phyloP scores from a whole-genome alignment of 2,329 filamentous ascomycete genomes.

The Phialophora chinensis region DNA sequence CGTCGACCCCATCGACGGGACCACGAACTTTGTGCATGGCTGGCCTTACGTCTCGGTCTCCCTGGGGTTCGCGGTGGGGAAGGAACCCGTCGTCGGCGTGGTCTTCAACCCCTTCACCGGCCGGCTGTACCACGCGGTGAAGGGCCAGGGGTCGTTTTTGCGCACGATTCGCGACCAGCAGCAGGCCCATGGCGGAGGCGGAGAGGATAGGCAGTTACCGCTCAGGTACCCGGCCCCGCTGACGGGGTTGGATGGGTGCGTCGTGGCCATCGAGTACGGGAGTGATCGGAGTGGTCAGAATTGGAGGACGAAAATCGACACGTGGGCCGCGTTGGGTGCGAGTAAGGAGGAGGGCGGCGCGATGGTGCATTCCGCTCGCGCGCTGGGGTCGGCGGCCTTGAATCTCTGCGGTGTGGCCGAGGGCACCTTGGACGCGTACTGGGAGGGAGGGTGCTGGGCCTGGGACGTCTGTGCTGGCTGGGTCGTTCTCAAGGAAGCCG shows the following conservation, averaged over 20 bases:
- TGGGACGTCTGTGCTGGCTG: conserved; percentile 71
- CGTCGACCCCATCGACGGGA: conserved; percentile 69
- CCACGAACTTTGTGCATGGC: conserved; percentile 69
- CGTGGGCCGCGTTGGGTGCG: conserved; percentile 57
- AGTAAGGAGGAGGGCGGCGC: conserved; percentile 62
- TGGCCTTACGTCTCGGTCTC: conserved; percentile 65
- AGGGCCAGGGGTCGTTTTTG: conserved; percentile 60
- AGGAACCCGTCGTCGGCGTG: conserved; percentile 61
- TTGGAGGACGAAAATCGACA: conserved; percentile 62
- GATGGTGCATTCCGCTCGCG: conserved; percentile 66
- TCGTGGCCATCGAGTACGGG: conserved; percentile 68
- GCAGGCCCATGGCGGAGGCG: background rate
- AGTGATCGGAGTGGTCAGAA: conserved; percentile 63
- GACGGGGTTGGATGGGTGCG: conserved; percentile 55
- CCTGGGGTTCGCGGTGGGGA: conserved; percentile 60
- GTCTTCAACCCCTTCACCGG: conserved; percentile 67
- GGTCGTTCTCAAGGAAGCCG: conserved; percentile 66
- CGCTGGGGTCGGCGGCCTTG: conserved; percentile 64
- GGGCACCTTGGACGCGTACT: conserved; percentile 66
- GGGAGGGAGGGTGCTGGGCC: conserved; percentile 70
- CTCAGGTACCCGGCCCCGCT: conserved; percentile 55
- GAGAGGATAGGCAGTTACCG: conserved; percentile 48
- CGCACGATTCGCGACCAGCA: conserved; percentile 41
- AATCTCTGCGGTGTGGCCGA: conserved; percentile 66
- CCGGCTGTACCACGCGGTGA: conserved; percentile 62